phyloP scores from a whole-genome alignment of 2,329 filamentous ascomycete species.

The Claviceps sorghi region DNA sequence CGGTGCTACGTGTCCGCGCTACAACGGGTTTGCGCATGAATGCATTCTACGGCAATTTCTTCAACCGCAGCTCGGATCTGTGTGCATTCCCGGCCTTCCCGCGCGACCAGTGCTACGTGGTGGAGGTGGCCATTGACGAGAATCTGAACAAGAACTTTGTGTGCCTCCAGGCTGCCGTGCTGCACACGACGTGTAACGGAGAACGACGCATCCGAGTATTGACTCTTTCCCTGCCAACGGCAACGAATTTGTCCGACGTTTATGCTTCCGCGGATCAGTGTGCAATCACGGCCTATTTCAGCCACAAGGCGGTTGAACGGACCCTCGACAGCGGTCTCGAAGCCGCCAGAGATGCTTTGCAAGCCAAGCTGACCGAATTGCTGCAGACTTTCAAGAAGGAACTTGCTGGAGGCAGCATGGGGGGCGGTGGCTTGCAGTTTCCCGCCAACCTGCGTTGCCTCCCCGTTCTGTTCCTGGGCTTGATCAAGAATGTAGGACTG shows the following conservation, averaged over 20 bases:
- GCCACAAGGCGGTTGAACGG: slow-evolving; percentile 92
- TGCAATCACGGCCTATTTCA: slow-evolving; percentile 87
- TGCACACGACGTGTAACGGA: slow-evolving; percentile 96
- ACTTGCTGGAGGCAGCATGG: slow-evolving; percentile 87
- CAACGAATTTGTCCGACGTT: slow-evolving; percentile 74
- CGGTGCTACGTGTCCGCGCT: slow-evolving; percentile 85
- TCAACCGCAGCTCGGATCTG: slow-evolving; percentile 93
- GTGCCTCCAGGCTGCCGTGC: slow-evolving; percentile 83
- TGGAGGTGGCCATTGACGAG: slow-evolving; percentile 96
- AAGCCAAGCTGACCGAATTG: slow-evolving; percentile 83
- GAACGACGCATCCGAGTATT: slow-evolving; percentile 90
- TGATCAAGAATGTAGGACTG: slow-evolving; percentile 93
- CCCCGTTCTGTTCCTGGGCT: slow-evolving; percentile 76
- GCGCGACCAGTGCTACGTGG: slow-evolving; percentile 91
- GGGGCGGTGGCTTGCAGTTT: slow-evolving; percentile 85
- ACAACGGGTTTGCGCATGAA: slow-evolving; percentile 92
- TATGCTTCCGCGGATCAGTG: slow-evolving; percentile 92
- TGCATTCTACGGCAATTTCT: slow-evolving; percentile 98
- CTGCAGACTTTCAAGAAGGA: slow-evolving; percentile 95
- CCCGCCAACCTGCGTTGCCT: slow-evolving; percentile 81
- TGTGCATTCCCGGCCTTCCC: slow-evolving; percentile 98
- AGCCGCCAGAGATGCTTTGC: slow-evolving; percentile 76
- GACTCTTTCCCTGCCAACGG: slow-evolving; percentile 85
- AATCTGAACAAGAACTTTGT: slow-evolving; percentile 81
- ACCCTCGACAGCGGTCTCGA: slow-evolving; percentile 76